Evolutionary conservation across 2,329 filamentous ascomycete genomes (phyloP), one percentile per base, ranked within the genome.

Genomic region (Cryoendolithus antarcticus): DNA sequence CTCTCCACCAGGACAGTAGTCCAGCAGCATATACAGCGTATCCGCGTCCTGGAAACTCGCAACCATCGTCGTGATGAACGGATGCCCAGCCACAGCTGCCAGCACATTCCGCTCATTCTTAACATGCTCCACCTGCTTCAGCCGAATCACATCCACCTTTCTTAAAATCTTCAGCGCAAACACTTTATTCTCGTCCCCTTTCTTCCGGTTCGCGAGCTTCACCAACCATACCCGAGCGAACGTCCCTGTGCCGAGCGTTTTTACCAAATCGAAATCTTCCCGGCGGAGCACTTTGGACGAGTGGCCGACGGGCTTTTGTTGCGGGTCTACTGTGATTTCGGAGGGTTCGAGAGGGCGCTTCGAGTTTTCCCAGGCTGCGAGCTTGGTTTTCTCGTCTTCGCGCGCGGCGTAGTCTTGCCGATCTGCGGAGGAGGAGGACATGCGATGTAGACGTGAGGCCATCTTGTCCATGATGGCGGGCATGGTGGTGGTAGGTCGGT

Each of bases 61-160:
- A 36, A 82, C 70, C 55, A 89, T 72, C 45, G 74, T 79, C 38
- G 84, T 88, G 57, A 91, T 88, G 62, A 89, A 91, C 15, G 84
- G 84, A 56, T 88, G 79, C 15, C 82, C 82, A 34, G 80, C 77
- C 35, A 89, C 80, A 47, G 83, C 78, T 53, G 77, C 74, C 37
- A 91, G 75, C 49, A 89, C 80, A 46, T 77, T 74, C 51, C 83
- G 80, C 67, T 91, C 84, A 62, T 88, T 83, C 44, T 82, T 80
- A 39, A 89, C 83, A 61, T 91, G 84, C 62, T 89, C 83, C 49
- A 89, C 79, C 57, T 91, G 84, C 67, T 89, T 89, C 42, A 89
- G 72, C 47, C 80, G 80, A 58, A 91, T 81, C 33, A 91, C 80
- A 53, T 73, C 70, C 34, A 65, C 62, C 53, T 73, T 73, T 48